Evolutionary conservation across 2,329 filamentous ascomycete species (phyloP).

Genomic region (Arthroderma sp.): DNA sequence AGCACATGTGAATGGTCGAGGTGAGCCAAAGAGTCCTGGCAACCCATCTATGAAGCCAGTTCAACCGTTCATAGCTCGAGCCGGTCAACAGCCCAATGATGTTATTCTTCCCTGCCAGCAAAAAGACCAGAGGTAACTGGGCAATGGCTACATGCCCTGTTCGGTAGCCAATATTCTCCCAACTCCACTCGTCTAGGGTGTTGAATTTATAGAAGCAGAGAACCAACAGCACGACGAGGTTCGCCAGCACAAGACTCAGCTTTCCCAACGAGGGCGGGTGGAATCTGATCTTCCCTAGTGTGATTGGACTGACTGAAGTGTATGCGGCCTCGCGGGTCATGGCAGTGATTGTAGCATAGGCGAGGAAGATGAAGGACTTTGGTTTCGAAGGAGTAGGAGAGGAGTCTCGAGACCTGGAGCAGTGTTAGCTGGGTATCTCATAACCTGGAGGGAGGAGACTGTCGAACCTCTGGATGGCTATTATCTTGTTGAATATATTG

Average conservation of each 20-base stretch:
- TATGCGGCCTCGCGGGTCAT: slow-evolving; percentile 41
- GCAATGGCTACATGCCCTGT: slow-evolving; percentile 40
- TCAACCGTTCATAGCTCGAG: slow-evolving; percentile 37
- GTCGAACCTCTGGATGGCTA: slow-evolving; percentile 37
- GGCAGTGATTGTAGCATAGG: slow-evolving; percentile 41
- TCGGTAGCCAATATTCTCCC: slow-evolving; percentile 45
- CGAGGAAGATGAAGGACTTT: slow-evolving; percentile 33
- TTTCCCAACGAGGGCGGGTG: slow-evolving; percentile 29
- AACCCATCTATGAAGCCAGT: slow-evolving; percentile 42
- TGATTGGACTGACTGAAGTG: slow-evolving; percentile 28
- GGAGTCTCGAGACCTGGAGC: slow-evolving; percentile 32
- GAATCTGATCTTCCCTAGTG: slow-evolving; percentile 18
- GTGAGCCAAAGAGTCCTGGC: slow-evolving; percentile 40
- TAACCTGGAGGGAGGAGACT: slow-evolving; percentile 5
- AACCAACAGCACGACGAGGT: slow-evolving; percentile 39
- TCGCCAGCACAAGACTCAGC: slow-evolving; percentile 24
- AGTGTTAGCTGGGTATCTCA: background rate
- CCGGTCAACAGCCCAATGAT: slow-evolving; percentile 37
- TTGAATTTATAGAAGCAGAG: slow-evolving; percentile 45
- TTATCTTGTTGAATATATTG: slow-evolving; percentile 33
- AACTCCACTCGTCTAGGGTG: slow-evolving; percentile 35
- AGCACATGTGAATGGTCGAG: slow-evolving; percentile 41
- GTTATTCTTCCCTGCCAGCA: slow-evolving; percentile 44
- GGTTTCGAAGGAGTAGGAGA: slow-evolving; percentile 39
- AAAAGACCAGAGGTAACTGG: slow-evolving; percentile 43